phyloP scores from a whole-genome alignment of 139 green algal species.

The Deuterostichococcus epilithicus region DNA sequence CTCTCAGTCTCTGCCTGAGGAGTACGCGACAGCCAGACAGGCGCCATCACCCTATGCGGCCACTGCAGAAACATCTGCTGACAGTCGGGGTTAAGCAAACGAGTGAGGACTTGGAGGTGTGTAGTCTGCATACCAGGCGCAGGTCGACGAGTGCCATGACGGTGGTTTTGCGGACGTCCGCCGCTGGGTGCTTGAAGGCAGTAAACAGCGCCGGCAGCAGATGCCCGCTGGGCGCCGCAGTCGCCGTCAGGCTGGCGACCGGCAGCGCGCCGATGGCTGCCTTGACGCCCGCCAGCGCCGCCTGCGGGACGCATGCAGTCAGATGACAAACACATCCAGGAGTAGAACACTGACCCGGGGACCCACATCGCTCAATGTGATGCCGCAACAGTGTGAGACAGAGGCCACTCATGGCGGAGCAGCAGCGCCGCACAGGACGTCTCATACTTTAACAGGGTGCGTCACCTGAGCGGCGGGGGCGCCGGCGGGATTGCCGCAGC shows the following conservation, averaged over 20 bases:
- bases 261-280: not conserved
- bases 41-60: not conserved
- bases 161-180: conserved; percentile 63
- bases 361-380: no score
- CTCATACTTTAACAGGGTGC: no score
- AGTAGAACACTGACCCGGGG: no score
- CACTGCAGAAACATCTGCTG: not conserved
- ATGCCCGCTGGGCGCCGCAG: not conserved
- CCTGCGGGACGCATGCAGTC: not conserved
- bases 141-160: conserved; percentile 50
- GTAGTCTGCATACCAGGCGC: conserved; percentile 11
- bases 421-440: no score
- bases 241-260: not conserved
- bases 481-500: not conserved
- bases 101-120: no score
- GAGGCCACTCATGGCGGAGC: no score
- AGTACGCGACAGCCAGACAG: not conserved
- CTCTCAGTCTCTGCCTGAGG: no score
- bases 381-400: no score
- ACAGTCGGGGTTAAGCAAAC: no score
- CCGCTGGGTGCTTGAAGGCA: conserved; percentile 40
- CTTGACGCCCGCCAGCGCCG: not conserved
- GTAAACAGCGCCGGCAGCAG: conserved; percentile 57
- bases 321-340: not conserved
- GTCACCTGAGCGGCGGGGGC: not conserved